Base-by-base conservation (phyloP, 192 early-diverging fungal genomes). In the Jimgerdemannia flammicorona region DNA sequence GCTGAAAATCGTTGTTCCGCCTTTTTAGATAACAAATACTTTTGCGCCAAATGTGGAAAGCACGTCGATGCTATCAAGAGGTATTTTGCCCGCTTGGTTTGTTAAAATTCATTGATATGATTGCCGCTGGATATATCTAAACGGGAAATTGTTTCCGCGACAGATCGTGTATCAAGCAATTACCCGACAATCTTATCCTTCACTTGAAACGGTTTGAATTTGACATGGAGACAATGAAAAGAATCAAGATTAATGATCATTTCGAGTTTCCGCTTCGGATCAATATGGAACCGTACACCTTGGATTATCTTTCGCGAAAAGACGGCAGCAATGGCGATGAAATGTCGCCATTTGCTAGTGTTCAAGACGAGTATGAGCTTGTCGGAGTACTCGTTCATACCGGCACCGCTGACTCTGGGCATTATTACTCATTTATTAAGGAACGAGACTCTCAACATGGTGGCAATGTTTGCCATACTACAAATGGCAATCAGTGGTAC, bases 181-280 rank as follows among this genome's bases (percentile, higher is more conserved):
- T 91, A n/a, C 90, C 90, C 17, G 78, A 78, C 7, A 86, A 84
- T 54, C 75, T 91, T 41, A 87, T 91, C 14, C 44, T 91, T 14
- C 89, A 91, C 78, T 75, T 91, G n/a, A 91, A 91, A 67, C 84
- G 90, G 29, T 91, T 91, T 73, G 86, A 88, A 39, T 85, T 89
- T 41, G 90, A 90, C 44, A 78, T 86, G 83, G 84, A 88, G 40
- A 77, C 84, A 6, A 82, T 90, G 75, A 74, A 78, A 29, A 77
- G 89, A 17, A 78, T 84, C 43, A 91, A 91, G 75, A 84, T 90
- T 67, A 89, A 90, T 67, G 90, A 91, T 66, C 75, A 72, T 3
- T 87, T 91, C 71, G 86, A 87, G 66, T 89, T 91, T 63, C 90
- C 90, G 8, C 76, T 72, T 7, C 59, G 72, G 10, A 71, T 90